These are phyloP conservation scores for Pseudogymnoascus sp. DNA, from an alignment of 2,329 filamentous ascomycete species.

Conservation along the genomic window DNA sequence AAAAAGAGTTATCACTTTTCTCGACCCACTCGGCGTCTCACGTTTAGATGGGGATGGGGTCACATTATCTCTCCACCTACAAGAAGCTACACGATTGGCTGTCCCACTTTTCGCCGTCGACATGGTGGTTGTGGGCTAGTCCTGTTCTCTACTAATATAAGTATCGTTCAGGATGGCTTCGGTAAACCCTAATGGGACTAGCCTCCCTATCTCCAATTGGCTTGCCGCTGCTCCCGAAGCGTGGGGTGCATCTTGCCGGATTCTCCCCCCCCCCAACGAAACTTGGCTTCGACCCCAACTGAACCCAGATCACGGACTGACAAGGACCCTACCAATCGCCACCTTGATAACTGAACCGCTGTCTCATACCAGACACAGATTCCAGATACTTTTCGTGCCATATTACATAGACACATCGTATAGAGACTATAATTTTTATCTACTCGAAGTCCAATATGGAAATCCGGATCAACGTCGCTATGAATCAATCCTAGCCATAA, in stretches of 20 bases:
- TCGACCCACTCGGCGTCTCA: neutral
- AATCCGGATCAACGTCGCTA: neutral
- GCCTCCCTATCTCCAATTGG: neutral
- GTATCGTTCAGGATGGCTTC: neutral
- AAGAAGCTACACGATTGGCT: neutral
- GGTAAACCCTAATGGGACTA: constrained; percentile 1
- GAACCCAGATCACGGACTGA: too few species aligned
- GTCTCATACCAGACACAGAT: too few species aligned
- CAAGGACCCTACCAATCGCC: too few species aligned
- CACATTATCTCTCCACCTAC: neutral
- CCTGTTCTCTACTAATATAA: neutral
- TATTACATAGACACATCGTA: too few species aligned
- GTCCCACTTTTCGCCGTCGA: neutral
- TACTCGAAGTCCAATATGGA: neutral
- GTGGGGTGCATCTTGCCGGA: neutral
- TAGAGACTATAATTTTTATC: too few species aligned
- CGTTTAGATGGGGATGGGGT: neutral
- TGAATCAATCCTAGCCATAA: neutral
- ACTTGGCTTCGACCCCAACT: too few species aligned
- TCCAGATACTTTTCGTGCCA: too few species aligned
- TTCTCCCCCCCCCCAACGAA: neutral
- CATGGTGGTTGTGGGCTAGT: neutral
- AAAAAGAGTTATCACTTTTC: neutral
- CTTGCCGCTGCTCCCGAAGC: neutral
- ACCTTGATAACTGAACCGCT: too few species aligned